Evolutionary conservation across 73 alveolate species (phyloP).

Genomic region (Tetrahymena elliotti): DNA sequence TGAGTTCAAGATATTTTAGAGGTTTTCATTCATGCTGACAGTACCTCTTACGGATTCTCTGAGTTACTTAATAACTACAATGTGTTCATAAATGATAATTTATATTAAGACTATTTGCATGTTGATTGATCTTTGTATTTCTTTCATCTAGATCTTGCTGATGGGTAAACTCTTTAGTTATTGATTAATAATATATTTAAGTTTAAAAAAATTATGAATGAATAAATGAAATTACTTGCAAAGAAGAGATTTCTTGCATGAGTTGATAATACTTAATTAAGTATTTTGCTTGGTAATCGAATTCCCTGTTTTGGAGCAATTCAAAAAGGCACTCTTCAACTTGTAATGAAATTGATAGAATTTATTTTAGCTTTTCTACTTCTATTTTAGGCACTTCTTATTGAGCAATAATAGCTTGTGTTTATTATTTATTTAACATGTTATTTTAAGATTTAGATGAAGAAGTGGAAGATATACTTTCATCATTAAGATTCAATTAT

Average conservation of each 20-base stretch:
- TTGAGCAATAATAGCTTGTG: background rate
- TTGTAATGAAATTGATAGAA: background rate
- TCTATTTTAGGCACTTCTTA: background rate
- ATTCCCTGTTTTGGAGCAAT: background rate
- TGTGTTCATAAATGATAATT: background rate
- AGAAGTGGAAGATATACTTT: background rate
- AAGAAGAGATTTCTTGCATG: background rate
- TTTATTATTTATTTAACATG: background rate
- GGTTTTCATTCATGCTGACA: background rate
- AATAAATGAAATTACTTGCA: background rate
- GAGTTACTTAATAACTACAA: background rate
- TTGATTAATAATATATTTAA: background rate
- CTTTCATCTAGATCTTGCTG: background rate
- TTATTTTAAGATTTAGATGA: background rate
- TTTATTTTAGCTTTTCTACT: background rate
- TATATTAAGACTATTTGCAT: background rate
- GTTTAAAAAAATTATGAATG: background rate
- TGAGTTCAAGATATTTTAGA: background rate
- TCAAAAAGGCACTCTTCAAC: background rate
- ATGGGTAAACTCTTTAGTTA: background rate
- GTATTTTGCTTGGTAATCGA: background rate
- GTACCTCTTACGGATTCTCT: background rate
- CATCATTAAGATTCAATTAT: background rate
- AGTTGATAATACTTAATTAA: background rate
- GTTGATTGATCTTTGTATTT: background rate